Percentiles rank a stretch among this genome's conserved stretches.
phyloP scores from a whole-genome alignment of 2,329 filamentous ascomycete species.

The Cytospora schulzeri region DNA sequence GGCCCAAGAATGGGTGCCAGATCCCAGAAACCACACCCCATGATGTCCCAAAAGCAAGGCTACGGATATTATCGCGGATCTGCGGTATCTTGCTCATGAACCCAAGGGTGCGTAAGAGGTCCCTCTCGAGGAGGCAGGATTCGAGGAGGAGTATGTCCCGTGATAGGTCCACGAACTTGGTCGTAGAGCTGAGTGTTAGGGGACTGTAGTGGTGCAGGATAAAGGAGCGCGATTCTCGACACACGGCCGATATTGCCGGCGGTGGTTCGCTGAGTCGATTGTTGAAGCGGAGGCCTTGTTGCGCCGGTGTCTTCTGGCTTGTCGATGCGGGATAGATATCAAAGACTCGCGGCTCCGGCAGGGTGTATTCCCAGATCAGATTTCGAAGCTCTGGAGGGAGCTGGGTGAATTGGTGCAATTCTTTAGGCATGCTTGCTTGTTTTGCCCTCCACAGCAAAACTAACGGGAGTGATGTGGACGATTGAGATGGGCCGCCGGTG shows the following conservation, averaged over 20 bases:
- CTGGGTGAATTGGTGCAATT: slow-evolving; percentile 36
- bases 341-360: slow-evolving; percentile 49
- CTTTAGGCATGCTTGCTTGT: slow-evolving; percentile 28
- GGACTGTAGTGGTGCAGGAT: slow-evolving; percentile 48
- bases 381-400: slow-evolving; percentile 49
- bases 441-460: slow-evolving; percentile 21
- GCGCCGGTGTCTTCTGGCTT: slow-evolving; percentile 42
- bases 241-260: slow-evolving; percentile 46
- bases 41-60: slow-evolving; percentile 49
- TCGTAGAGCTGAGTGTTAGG: slow-evolving; percentile 46
- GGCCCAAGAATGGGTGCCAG: slow-evolving; percentile 48
- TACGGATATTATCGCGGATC: slow-evolving; percentile 43
- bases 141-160: slow-evolving; percentile 51
- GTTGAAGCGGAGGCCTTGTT: slow-evolving; percentile 49
- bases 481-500: slow-evolving; percentile 24
- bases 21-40: slow-evolving; percentile 48
- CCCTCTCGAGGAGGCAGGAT: slow-evolving; percentile 50
- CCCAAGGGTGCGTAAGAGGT: slow-evolving; percentile 48
- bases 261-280: slow-evolving; percentile 49
- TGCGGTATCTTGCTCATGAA: slow-evolving; percentile 50
- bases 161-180: slow-evolving; percentile 49
- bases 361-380: slow-evolving; percentile 49
- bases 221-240: slow-evolving; percentile 46
- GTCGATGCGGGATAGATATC: slow-evolving; percentile 50
- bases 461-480: slow-evolving; percentile 31